phyloP scores from a whole-genome alignment of 768 basidiomycete species.

The Tephrocybe sp. region DNA sequence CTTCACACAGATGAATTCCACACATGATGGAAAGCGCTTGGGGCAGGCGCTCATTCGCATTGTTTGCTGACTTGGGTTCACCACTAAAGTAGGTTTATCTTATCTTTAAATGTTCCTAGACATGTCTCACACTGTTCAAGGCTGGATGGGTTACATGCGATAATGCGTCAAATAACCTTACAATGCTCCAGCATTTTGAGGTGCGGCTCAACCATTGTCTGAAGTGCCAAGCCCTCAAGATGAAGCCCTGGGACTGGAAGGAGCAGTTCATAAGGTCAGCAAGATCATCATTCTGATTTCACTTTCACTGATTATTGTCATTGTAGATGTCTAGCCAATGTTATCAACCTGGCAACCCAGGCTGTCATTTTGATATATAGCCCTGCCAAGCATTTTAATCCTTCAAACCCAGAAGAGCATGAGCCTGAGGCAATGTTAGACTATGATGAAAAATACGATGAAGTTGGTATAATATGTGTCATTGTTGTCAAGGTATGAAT shows the following conservation, averaged over 20 bases:
- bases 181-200: slow-evolving; percentile 23
- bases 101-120: slow-evolving; percentile 9
- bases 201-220: neutral
- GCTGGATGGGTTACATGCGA: slow-evolving; percentile 33
- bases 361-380: slow-evolving; percentile 23
- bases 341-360: slow-evolving; percentile 34
- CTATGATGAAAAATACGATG: slow-evolving; percentile 19
- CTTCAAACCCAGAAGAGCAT: slow-evolving; percentile 9
- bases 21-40: slow-evolving; percentile 34
- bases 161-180: slow-evolving; percentile 33
- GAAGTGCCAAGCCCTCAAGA: neutral
- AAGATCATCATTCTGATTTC: too few species aligned
- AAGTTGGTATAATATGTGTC: slow-evolving; percentile 24
- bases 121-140: slow-evolving; percentile 16
- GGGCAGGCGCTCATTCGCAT: slow-evolving; percentile 34
- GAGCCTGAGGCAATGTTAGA: neutral
- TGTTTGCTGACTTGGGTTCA: slow-evolving; percentile 23
- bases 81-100: slow-evolving; percentile 29
- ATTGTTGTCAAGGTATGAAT: slow-evolving; percentile 22
- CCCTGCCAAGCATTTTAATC: slow-evolving; percentile 25
- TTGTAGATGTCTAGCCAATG: slow-evolving; percentile 27
- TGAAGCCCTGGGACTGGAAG: neutral
- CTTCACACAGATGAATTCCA: slow-evolving; percentile 32
- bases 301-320: neutral
- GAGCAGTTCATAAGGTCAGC: neutral